Conservation (phyloP, 345 rosid species). For the Melaleuca alternifolia region DNA sequence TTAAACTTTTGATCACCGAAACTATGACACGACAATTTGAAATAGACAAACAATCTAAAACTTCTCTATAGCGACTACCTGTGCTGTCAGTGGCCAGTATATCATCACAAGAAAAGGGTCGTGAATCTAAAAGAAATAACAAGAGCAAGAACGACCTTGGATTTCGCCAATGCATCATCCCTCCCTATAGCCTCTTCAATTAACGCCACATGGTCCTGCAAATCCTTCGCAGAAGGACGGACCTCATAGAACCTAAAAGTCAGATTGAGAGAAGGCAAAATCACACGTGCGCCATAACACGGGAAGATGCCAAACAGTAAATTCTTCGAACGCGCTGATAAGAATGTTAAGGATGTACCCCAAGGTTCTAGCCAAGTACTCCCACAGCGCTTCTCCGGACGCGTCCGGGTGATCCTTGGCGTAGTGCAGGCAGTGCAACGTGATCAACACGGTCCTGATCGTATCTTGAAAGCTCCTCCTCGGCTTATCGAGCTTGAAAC, state of each 20-base stretch:
- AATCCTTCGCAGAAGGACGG: constrained; percentile 65
- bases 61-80: too few relatives aligned
- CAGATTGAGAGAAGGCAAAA: neutral
- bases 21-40: too few relatives aligned
- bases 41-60: too few relatives aligned
- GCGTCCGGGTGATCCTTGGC: constrained; percentile 42
- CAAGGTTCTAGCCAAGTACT: constrained; percentile 37
- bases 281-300: neutral
- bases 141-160: constrained; percentile 32
- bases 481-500: constrained; percentile 69
- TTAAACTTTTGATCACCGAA: too few relatives aligned
- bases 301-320: neutral
- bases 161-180: constrained; percentile 37
- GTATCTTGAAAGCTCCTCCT: constrained; percentile 54
- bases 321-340: neutral
- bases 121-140: neutral
- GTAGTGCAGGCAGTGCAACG: constrained; percentile 47
- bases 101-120: neutral
- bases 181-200: constrained; percentile 50
- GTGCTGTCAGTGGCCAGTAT: neutral
- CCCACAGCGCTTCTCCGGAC: constrained; percentile 49
- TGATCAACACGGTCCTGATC: constrained; percentile 39
- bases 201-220: constrained; percentile 52
- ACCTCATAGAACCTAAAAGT: constrained; percentile 48
- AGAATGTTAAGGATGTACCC: constrained; percentile 19